Base-by-base conservation (phyloP, 2,329 filamentous ascomycete genomes). In the Cercospora sesami region DNA sequence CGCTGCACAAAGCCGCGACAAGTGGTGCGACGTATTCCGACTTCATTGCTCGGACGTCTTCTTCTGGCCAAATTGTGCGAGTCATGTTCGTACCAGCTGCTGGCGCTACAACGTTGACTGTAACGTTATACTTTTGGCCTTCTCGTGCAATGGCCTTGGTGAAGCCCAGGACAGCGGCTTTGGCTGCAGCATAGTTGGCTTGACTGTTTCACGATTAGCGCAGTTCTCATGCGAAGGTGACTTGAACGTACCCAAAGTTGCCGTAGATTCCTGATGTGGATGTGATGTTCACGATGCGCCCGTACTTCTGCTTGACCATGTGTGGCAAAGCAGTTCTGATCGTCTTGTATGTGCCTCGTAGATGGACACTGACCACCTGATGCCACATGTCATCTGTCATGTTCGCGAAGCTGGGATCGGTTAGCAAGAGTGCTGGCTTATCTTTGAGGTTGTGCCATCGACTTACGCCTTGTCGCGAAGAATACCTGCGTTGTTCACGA, bases 221-320 rank as follows among this genome's bases (percentile, higher is more conserved):
- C 97, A 97, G 86, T 96, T 97, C 75, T 94, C 93, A 79, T 97
- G 97, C 80, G 97, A 95, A 81, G 94, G 93, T 75, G 21, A 83
- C 97, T 97, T 79, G 2, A 14, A 93, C 92, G 83, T 98, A 94
- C 71, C 94, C 94, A 79, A 98, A 98, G 86, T 97, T 98, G 75
- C 94, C 95, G 78, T 98, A 98, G 80, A 98, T 96, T 80, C 95
- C 94, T 75, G 91, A 95, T 55, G 94, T 97, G 30, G 92, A 96
- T 33, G 94, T 94, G 57, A 94, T 98, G 85, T 98, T 98, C 78
- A 98, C 86, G 67, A 98, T 89, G 75, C 94, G 92, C 73, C 94
- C 94, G 77, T 97, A 98, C 86, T 97, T 97, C 81, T 98, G 94
- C 86, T 97, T 97, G 63, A 98, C 86, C 86, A 98, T 92, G 80